Base-by-base conservation (phyloP, 225 moss, liverwort and hornwort species). In the Sphagnum tenellum region DNA sequence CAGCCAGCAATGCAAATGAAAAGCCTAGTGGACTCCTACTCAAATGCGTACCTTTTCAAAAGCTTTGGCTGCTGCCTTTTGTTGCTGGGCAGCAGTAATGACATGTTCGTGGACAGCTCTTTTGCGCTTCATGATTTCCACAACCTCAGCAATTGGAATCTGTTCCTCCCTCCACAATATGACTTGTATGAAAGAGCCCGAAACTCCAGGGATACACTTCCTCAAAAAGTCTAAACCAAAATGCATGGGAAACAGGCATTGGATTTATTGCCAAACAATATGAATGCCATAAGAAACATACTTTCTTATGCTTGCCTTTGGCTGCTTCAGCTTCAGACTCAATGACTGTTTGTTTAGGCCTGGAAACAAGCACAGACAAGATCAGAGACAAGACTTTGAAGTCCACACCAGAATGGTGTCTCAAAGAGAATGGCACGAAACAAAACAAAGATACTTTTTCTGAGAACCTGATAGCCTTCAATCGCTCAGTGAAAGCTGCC, bases 121-220 rank as follows among this genome's bases (percentile, higher is more conserved):
- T 60, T 96, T 96, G 2, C 90, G 88, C 77, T 96, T 96, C 96
- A 96, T 96, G 9, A 96, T 83, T 59, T 96, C 92, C 48, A 81
- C 81, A 49, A 77, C 83, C 73, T 89, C 86, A 14, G 79, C 75
- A 59, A 78, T 73, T 48, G 83, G 73, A 8, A 66, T 56, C 85
- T 85, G 77, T 4, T 29, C 29, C 29, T 29, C 29, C 29, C 29
- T 29, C 29, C 29, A 29, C 29, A 0, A 29, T 29, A 29, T 29
- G 29, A 0, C 29, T 29, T 29, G 29, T 29, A 29, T 29, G 29
- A 29, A 29, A 29, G 29, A 29, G 29, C 29, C 29, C 29, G 1
- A 29, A 29, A 29, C 29, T 29, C 29, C 29, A 29, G 29, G 29
- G 29, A 29, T 29, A 29, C 29, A 29, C 29, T 29, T 0, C 29